These are phyloP conservation scores for Ilyonectria destructans DNA, from an alignment of 2,329 filamentous ascomycete genomes.

Conservation along the genomic window DNA sequence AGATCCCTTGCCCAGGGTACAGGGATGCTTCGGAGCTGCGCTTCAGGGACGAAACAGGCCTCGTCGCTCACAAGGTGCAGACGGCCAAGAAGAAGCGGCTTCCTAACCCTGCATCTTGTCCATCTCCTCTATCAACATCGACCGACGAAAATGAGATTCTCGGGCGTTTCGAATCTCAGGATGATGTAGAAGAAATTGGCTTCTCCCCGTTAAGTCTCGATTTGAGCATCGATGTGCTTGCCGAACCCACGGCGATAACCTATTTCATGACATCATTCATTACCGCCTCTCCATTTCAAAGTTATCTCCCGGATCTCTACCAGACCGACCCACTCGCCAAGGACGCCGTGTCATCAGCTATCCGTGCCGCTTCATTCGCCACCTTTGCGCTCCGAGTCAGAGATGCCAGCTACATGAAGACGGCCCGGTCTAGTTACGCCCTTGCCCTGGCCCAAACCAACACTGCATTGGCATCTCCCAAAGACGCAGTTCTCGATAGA, in stretches of 20 bases:
- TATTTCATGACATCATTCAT: conserved; percentile 50
- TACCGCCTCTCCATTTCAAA: conserved; percentile 44
- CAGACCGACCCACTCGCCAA: conserved; percentile 12
- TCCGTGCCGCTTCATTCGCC: conserved; percentile 46
- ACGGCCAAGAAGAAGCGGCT: conserved; percentile 14
- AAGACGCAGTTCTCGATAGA: conserved; percentile 42
- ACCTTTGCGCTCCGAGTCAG: conserved; percentile 40
- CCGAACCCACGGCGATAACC: conserved; percentile 34
- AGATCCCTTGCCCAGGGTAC: conserved; percentile 46
- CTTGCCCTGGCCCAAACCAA: conserved; percentile 40
- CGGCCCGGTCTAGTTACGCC: conserved; percentile 42
- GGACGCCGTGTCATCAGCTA: conserved; percentile 42
- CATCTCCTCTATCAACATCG: not conserved
- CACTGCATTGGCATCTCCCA: conserved; percentile 32
- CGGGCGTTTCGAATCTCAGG: too few relatives aligned
- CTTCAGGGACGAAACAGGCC: conserved; percentile 48
- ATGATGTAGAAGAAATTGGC: not conserved
- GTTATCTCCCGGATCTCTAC: conserved; percentile 44
- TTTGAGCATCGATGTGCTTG: conserved; percentile 6
- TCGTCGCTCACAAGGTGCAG: conserved; percentile 39
- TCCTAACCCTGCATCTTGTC: not conserved
- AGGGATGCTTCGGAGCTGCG: conserved; percentile 45
- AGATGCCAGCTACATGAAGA: conserved; percentile 35
- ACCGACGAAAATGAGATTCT: not conserved
- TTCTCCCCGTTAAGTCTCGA: too few relatives aligned